Base-by-base conservation (phyloP, 2,329 filamentous ascomycete species). In the Aspergillus hortae region DNA sequence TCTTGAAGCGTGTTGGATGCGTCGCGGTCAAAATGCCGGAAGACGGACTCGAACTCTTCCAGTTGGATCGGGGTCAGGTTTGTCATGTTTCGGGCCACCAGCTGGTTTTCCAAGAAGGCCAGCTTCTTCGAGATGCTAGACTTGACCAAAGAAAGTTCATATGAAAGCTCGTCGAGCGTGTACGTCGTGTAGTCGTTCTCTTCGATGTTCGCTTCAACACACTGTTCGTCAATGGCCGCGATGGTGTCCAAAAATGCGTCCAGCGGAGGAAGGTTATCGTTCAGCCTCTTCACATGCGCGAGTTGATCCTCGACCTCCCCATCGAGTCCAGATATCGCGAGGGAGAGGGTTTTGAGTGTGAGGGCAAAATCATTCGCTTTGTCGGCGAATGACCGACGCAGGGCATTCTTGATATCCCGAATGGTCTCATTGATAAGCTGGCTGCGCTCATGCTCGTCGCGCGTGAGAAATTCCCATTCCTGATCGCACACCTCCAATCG, bases 151-250 rank as follows among this genome's bases (percentile, higher is more conserved):
- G 90, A 86, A 53, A 97, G 81, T 74, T 99, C 94, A 74, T 99
- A 99, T 54, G 86, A 85, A 40, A 99, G 81, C 73, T 99, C 94
- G 67, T 99, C 94, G 70, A 97, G 94, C 9, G 92, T 96, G 74
- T 97, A 97, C 7, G 92, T 97, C n/a, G 94, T 99, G 71, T 94
- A 97, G 76, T 99, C 94, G 72, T 99, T 99, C 67, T 99, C 94
- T 72, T 99, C 94, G 58, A 99, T 96, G 69, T 99, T 97, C 56
- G 94, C 94, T 76, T 97, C 92, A 54, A 87, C 83, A 69, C 94
- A 99, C 73, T 96, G 90, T 57, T 85, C 84, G 66, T 96, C 92
- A 44, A 97, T 82, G 10, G 84, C 84, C 12, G 85, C 89, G 66
- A 99, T 96, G 57, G 90, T 89, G 57, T 90, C 86, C 38, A 99